Conservation (phyloP, 208 protist genomes). For the Trypanosoma scelopori region DNA sequence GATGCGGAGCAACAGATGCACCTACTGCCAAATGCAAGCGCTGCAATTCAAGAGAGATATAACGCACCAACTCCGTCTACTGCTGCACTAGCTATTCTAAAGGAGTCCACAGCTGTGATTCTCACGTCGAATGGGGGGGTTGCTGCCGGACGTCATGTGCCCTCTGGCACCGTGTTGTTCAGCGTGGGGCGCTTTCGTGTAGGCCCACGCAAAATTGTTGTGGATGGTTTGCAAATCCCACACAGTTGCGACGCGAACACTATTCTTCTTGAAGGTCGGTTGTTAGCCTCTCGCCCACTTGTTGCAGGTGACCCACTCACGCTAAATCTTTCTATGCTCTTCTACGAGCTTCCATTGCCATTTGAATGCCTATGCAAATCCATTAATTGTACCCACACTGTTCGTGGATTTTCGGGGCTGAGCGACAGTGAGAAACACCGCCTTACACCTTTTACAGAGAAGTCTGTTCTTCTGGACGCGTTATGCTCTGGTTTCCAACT, state of each 20-base stretch:
- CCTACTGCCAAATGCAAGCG: slow-evolving; percentile 61
- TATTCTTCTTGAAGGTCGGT: slow-evolving; percentile 54
- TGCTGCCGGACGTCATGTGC: slow-evolving; percentile 50
- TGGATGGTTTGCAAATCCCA: slow-evolving; percentile 53
- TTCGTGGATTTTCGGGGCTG: slow-evolving; percentile 55
- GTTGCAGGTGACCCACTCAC: slow-evolving; percentile 61
- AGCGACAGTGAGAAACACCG: slow-evolving; percentile 31
- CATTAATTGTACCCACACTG: slow-evolving; percentile 31
- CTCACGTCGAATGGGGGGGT: slow-evolving; percentile 41
- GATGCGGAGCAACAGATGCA: slow-evolving; percentile 68
- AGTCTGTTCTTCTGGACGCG: slow-evolving; percentile 47
- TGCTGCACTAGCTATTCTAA: slow-evolving; percentile 35
- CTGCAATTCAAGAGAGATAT: slow-evolving; percentile 72
- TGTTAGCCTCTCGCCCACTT: slow-evolving; percentile 53
- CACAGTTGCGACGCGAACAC: slow-evolving; percentile 82
- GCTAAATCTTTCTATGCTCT: slow-evolving; percentile 63
- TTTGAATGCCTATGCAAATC: slow-evolving; percentile 57
- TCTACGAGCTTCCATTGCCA: slow-evolving; percentile 38
- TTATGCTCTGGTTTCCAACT: slow-evolving; percentile 38
- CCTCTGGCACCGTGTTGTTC: slow-evolving; percentile 66
- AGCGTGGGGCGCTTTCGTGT: slow-evolving; percentile 23
- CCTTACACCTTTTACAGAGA: slow-evolving; percentile 43
- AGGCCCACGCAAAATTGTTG: slow-evolving; percentile 25
- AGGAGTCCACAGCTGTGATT: slow-evolving; percentile 31
- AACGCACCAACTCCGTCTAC: slow-evolving; percentile 34